Conservation (phyloP, 192 early-diverging fungal species). For the Backusella macrospora region DNA sequence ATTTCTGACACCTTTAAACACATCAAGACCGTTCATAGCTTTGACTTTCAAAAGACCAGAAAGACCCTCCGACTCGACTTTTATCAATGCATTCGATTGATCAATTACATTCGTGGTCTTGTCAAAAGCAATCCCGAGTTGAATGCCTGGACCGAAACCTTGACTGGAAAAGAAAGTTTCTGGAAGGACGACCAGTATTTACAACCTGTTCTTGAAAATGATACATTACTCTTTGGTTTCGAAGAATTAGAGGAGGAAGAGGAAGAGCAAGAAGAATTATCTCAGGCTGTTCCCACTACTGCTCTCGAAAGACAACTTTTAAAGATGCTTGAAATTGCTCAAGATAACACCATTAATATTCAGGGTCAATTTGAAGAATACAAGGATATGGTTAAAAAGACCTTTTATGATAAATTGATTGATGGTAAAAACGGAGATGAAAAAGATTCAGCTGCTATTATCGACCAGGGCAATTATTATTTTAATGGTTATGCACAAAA, state of each 20-base stretch:
- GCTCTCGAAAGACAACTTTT: slow-evolving; percentile 60
- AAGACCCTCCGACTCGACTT: slow-evolving; percentile 69
- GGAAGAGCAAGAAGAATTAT: slow-evolving; percentile 33
- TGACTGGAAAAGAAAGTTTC: slow-evolving; percentile 58
- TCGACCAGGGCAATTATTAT: slow-evolving; percentile 74
- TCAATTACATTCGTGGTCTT: slow-evolving; percentile 68
- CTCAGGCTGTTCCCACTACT: slow-evolving; percentile 39
- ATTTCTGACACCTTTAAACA: slow-evolving; percentile 64
- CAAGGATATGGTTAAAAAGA: slow-evolving; percentile 65
- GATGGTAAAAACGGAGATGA: neutral
- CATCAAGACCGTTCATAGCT: slow-evolving; percentile 57
- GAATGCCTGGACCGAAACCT: slow-evolving; percentile 20
- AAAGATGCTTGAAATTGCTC: slow-evolving; percentile 52
- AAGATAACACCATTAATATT: slow-evolving; percentile 57
- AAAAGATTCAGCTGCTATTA: neutral
- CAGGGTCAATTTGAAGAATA: slow-evolving; percentile 71
- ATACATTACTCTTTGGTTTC: slow-evolving; percentile 60
- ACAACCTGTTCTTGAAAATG: slow-evolving; percentile 67
- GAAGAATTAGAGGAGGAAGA: slow-evolving; percentile 73
- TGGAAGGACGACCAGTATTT: slow-evolving; percentile 69
- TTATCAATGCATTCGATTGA: slow-evolving; percentile 79
- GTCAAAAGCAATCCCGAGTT: slow-evolving; percentile 28
- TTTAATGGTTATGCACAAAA: slow-evolving; percentile 98
- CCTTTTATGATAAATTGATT: slow-evolving; percentile 61
- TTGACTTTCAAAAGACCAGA: slow-evolving; percentile 65